A percentile compares a stretch with the other conserved stretches of the same genome.
Conservation (phyloP, 2,329 filamentous ascomycete genomes). For the Blumeria graminis region DNA sequence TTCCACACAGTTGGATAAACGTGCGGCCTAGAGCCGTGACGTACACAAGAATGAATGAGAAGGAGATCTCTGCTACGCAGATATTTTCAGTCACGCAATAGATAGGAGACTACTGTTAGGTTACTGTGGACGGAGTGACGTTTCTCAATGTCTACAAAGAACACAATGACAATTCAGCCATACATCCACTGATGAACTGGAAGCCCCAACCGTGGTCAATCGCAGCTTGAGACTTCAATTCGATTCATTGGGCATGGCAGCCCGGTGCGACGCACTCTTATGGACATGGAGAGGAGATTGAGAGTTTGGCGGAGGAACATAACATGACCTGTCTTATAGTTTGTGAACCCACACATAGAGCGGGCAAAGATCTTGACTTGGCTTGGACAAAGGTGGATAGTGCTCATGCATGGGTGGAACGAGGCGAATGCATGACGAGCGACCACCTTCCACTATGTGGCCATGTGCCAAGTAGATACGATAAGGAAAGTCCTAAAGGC, state of each 20-base stretch:
- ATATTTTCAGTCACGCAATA: neutral
- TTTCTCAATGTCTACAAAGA: neutral
- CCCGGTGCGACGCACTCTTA: too few species aligned
- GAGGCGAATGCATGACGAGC: neutral
- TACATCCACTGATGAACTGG: too few species aligned
- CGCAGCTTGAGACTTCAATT: too few species aligned
- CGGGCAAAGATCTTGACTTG: neutral
- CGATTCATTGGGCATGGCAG: too few species aligned
- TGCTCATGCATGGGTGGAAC: neutral
- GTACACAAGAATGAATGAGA: neutral
- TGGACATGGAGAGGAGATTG: too few species aligned
- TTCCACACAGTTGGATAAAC: neutral
- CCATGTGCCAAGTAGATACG: neutral
- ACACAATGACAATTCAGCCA: too few species aligned
- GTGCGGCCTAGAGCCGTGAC: neutral
- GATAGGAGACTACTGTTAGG: neutral
- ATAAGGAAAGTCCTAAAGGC: neutral
- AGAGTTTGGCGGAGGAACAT: too few species aligned
- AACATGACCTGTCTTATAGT: too few species aligned
- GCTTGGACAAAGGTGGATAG: neutral
- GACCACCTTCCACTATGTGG: neutral
- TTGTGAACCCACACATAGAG: too few species aligned
- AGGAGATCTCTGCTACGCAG: neutral
- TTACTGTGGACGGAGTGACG: neutral
- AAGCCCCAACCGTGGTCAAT: too few species aligned